Percentiles rank a stretch among this genome's conserved stretches.
These are phyloP conservation scores for Picea abies DNA, from an alignment of 83 land plant genomes.

Conservation along the genomic window DNA sequence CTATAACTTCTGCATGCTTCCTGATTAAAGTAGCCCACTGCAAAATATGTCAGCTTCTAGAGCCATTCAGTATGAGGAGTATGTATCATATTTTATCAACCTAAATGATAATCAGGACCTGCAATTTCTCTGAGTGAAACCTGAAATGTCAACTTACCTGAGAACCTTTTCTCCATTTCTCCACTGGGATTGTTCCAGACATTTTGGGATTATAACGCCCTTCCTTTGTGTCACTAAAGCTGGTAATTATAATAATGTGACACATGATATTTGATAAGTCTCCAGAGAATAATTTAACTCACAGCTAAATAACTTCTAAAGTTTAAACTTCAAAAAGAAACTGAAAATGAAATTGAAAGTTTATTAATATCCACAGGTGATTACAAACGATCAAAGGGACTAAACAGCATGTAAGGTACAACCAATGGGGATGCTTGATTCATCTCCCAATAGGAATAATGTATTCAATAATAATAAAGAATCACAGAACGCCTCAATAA, in stretches of 20 bases:
- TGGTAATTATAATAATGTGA: slow-evolving; percentile 22
- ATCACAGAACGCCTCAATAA: too few relatives aligned
- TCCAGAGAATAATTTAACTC: background rate
- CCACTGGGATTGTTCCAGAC: slow-evolving; percentile 67
- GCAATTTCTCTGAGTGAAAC: background rate
- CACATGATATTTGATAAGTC: background rate
- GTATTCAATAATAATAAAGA: too few relatives aligned
- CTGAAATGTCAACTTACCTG: slow-evolving; percentile 58
- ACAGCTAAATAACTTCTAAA: background rate
- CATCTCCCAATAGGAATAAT: too few relatives aligned
- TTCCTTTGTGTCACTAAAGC: slow-evolving; percentile 79
- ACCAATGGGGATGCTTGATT: too few relatives aligned
- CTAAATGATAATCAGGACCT: background rate
- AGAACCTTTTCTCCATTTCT: slow-evolving; percentile 97
- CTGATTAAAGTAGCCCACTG: slow-evolving; percentile 71
- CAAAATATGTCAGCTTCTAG: slow-evolving; percentile 14
- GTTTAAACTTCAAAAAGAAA: too few relatives aligned
- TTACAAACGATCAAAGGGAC: too few relatives aligned
- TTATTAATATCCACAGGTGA: too few relatives aligned
- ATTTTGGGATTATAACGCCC: slow-evolving; percentile 83
- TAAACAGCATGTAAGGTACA: too few relatives aligned
- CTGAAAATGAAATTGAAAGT: too few relatives aligned
- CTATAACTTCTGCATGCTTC: slow-evolving; percentile 71
- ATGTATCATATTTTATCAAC: background rate
- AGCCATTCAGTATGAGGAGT: background rate